phyloP scores from a whole-genome alignment of 2,329 filamentous ascomycete genomes.

The Pseudogymnoascus sp. region DNA sequence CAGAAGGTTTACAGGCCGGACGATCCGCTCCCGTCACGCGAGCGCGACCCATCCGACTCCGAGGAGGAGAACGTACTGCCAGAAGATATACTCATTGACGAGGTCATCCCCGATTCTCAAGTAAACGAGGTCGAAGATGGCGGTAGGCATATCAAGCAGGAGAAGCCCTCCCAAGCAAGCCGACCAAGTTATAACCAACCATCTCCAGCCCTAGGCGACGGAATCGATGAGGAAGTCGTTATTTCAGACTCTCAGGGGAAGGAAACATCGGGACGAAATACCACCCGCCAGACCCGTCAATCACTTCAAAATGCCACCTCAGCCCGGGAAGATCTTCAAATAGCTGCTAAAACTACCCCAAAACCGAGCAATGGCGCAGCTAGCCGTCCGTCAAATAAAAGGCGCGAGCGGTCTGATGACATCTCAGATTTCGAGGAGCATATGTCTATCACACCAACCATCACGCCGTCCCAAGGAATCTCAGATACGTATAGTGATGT shows the following conservation, averaged over 20 bases:
- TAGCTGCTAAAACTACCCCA: neutral
- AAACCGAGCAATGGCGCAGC: neutral
- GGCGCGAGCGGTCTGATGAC: neutral
- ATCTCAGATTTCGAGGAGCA: neutral
- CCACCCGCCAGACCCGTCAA: neutral
- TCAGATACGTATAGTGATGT: constrained; percentile 1
- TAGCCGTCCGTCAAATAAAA: neutral
- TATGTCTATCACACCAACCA: neutral
- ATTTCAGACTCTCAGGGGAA: neutral
- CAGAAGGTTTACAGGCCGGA: constrained; percentile 5
- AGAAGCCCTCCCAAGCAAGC: neutral
- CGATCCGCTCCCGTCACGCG: neutral
- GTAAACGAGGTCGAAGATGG: neutral
- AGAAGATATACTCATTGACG: neutral
- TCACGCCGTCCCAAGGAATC: neutral
- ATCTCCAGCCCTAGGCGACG: neutral
- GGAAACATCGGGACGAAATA: neutral
- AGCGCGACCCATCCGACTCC: neutral
- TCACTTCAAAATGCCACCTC: neutral
- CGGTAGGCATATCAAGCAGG: neutral
- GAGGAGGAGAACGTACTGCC: neutral
- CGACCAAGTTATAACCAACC: neutral
- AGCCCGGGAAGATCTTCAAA: neutral
- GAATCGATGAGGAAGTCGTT: neutral
- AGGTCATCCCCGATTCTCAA: neutral